Evolutionary conservation across 2,329 filamentous ascomycete species (phyloP), one percentile per base, ranked within the genome.

Genomic region (Colletotrichum coccodes): DNA sequence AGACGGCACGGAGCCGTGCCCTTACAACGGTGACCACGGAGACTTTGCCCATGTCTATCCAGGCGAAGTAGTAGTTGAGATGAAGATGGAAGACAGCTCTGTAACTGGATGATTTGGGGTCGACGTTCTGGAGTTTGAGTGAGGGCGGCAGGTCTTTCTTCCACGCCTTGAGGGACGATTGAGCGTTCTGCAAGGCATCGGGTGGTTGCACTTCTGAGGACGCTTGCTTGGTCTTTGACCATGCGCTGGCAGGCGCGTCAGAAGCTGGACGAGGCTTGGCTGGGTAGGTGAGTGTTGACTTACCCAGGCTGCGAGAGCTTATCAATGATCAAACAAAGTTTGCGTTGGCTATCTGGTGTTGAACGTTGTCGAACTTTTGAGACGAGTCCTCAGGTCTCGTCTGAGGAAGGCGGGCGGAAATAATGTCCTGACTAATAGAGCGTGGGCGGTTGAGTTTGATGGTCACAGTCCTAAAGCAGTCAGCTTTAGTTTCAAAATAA

Each of bases 61-160:
- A 78, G 12, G 77, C 73, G 53, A 77, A 80, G 62, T 80, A 76
- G 61, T 80, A 80, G 68, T 80, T 80, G 1, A 80, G 68, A 54
- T 78, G 76, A 1, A 80, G 74, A 53, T 80, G 79, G 46, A 79
- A 75, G 2, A 76, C 76, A 1, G 76, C 75, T 7, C 78, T 75
- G 42, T 79, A 80, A 34, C 61, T 70, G 1, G 75, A 73, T 6
- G 75, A 74, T 18, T 65, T 71, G 0, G 79, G 75, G 26, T 74
- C 56, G 21, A 79, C 73, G 28, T 71, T 72, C 14, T 76, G 72
- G 0, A 80, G 70, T 40, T 71, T 75, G 34, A 79, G 73, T 1
- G 73, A 64, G 0, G 59, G 44, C 3, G 77, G 78, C 2, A 79
- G 59, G 1, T 75, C 73, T 8, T 70, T 70, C 44, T 79, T 80